A percentile compares a stretch with the other conserved stretches of the same genome.
These are phyloP conservation scores for Tricladium varicosporioides DNA, from an alignment of 2,329 filamentous ascomycete species.

Conservation along the genomic window DNA sequence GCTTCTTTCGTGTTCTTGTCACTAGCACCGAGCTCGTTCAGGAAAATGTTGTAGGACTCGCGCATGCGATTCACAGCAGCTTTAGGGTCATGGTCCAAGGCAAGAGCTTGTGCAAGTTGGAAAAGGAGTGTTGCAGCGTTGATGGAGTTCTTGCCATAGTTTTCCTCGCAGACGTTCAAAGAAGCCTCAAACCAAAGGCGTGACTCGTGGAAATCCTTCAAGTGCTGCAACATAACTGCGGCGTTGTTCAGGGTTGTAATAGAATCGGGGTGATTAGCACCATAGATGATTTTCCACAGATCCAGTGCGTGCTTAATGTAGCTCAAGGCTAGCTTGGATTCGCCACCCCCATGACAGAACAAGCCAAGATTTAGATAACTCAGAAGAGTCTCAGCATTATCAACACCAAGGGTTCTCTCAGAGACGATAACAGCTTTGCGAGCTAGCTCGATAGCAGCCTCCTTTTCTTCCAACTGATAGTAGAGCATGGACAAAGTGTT, in stretches of 20 bases:
- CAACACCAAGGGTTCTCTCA: conserved; percentile 89
- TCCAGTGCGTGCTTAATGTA: conserved; percentile 92
- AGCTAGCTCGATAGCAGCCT: conserved; percentile 89
- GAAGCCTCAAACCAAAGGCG: conserved; percentile 96
- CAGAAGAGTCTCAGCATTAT: conserved; percentile 89
- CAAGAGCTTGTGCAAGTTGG: conserved; percentile 93
- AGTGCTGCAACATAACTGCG: conserved; percentile 94
- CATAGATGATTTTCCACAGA: conserved; percentile 97
- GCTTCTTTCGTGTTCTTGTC: conserved; percentile 99
- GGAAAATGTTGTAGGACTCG: conserved; percentile 95
- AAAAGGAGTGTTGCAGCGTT: conserved; percentile 94
- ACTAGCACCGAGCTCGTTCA: conserved; percentile 77
- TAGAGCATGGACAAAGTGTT: conserved; percentile 94
- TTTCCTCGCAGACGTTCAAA: conserved; percentile 80
- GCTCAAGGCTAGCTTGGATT: conserved; percentile 81
- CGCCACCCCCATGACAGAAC: conserved; percentile 88
- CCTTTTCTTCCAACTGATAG: conserved; percentile 97
- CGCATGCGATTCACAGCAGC: conserved; percentile 90
- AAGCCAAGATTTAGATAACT: conserved; percentile 95
- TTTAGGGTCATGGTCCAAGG: conserved; percentile 93
- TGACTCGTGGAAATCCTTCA: conserved; percentile 93
- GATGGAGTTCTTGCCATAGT: conserved; percentile 86
- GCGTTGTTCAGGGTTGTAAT: conserved; percentile 99
- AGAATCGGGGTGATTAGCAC: conserved; percentile 88
- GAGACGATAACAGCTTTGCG: conserved; percentile 96